Percentiles rank a stretch among this genome's conserved stretches.
Conservation (phyloP, 495 filamentous ascomycete species). For the Xylaria grammica region DNA sequence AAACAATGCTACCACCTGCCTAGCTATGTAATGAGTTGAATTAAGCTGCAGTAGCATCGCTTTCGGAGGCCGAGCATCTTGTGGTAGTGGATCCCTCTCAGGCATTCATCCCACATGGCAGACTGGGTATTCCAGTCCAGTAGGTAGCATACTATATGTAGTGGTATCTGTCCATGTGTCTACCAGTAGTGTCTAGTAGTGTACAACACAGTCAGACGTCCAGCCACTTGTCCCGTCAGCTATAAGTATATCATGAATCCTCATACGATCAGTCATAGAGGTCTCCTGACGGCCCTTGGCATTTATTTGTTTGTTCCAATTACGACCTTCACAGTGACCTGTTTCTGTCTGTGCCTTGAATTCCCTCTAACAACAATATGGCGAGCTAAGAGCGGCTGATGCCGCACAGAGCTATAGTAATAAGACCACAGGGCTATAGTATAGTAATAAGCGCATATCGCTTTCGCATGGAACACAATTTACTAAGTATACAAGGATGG, state of each 20-base stretch:
- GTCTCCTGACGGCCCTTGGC: not conserved
- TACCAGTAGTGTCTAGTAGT: no score
- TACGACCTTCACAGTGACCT: not conserved
- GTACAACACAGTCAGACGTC: not conserved
- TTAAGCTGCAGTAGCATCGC: not conserved
- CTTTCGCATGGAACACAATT: no score
- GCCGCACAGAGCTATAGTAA: constrained; percentile 15
- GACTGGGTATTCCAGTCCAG: not conserved
- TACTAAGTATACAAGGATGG: no score
- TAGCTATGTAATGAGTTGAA: not conserved
- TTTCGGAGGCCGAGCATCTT: not conserved
- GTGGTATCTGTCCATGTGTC: not conserved
- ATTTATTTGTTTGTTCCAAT: not conserved
- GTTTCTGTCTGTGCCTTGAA: not conserved
- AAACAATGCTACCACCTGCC: no score
- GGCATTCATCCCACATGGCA: constrained; percentile 4
- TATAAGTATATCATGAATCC: constrained; percentile 15
- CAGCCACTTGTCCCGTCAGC: not conserved
- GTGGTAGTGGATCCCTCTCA: not conserved
- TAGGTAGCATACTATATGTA: no score
- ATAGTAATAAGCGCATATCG: no score
- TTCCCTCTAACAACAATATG: not conserved
- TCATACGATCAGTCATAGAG: constrained; percentile 2
- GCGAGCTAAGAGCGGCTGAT: not conserved
- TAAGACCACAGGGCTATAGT: no score